Conservation (phyloP, 495 filamentous ascomycete species). For the Glarea lozoyensis region DNA sequence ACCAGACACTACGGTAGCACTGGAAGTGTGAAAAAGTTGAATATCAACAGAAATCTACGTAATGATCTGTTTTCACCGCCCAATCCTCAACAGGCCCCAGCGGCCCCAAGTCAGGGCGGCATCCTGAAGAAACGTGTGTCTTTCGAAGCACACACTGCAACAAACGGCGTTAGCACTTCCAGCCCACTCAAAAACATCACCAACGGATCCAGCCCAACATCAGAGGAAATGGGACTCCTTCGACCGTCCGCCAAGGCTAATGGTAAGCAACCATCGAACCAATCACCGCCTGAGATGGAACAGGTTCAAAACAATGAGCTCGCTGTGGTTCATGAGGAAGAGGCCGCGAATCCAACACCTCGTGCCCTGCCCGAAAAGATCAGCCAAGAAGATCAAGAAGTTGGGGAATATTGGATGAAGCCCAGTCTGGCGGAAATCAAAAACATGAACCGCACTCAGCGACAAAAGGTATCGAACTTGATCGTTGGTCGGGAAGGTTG, state of each 20-base stretch:
- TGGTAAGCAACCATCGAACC: constrained; percentile 22
- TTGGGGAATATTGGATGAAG: constrained; percentile 78
- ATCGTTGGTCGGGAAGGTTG: constrained; percentile 72
- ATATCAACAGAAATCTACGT: constrained; percentile 80
- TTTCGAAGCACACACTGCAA: constrained; percentile 60
- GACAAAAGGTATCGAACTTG: constrained; percentile 60
- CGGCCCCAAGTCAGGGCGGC: constrained; percentile 33
- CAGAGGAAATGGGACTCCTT: constrained; percentile 52
- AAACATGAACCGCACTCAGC: constrained; percentile 64
- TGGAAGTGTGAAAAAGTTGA: constrained; percentile 74
- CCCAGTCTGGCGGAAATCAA: constrained; percentile 62
- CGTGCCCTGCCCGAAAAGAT: constrained; percentile 21
- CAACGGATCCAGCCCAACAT: constrained; percentile 39
- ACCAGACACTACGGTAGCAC: constrained; percentile 46
- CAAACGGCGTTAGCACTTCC: constrained; percentile 31
- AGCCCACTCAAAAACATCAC: constrained; percentile 31
- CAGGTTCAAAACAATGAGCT: constrained; percentile 69
- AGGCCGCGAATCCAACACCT: constrained; percentile 28
- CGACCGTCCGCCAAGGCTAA: constrained; percentile 40
- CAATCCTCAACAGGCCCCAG: constrained; percentile 28
- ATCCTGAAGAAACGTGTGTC: constrained; percentile 79
- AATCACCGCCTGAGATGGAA: constrained; percentile 53
- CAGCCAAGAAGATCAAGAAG: constrained; percentile 42
- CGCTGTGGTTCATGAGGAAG: constrained; percentile 68
- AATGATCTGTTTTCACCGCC: constrained; percentile 64